A percentile compares a stretch with the other conserved stretches of the same genome.
Conservation (phyloP, 2,329 filamentous ascomycete species). For the Epichloe sibirici region DNA sequence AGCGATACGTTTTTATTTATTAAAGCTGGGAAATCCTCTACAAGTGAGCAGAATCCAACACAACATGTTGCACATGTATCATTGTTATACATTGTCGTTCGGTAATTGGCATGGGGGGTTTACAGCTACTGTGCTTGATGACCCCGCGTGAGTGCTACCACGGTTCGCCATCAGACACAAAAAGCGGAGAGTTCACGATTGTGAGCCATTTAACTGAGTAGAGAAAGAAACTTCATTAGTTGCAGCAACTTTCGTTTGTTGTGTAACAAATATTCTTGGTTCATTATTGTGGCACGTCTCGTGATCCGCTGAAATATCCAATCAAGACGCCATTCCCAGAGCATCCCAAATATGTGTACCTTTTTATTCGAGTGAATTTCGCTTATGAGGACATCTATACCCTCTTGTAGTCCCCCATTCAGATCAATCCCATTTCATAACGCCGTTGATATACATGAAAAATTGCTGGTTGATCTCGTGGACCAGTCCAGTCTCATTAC, state of each 20-base stretch:
- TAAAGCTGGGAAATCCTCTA: too few species aligned
- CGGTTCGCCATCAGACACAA: too few species aligned
- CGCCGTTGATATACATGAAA: background rate
- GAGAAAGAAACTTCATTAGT: background rate
- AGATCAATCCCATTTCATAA: background rate
- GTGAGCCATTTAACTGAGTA: background rate
- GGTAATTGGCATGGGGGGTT: too few species aligned
- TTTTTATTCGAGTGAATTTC: background rate
- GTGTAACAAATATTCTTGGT: too few species aligned
- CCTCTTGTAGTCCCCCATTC: background rate
- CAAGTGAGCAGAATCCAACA: too few species aligned
- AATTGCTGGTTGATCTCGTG: background rate
- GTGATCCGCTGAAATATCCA: background rate
- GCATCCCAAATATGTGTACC: background rate
- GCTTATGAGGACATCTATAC: background rate
- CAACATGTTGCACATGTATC: too few species aligned
- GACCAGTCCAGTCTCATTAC: background rate
- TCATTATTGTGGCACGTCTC: background rate
- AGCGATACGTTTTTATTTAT: background rate
- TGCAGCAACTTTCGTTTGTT: background rate
- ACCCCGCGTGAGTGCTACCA: too few species aligned
- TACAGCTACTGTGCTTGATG: too few species aligned
- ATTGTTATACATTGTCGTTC: too few species aligned
- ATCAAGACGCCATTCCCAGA: background rate
- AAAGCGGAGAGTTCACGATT: background rate